Evolutionary conservation across 2,329 filamentous ascomycete genomes (phyloP).

Genomic region (Tolypocladium capitatum): DNA sequence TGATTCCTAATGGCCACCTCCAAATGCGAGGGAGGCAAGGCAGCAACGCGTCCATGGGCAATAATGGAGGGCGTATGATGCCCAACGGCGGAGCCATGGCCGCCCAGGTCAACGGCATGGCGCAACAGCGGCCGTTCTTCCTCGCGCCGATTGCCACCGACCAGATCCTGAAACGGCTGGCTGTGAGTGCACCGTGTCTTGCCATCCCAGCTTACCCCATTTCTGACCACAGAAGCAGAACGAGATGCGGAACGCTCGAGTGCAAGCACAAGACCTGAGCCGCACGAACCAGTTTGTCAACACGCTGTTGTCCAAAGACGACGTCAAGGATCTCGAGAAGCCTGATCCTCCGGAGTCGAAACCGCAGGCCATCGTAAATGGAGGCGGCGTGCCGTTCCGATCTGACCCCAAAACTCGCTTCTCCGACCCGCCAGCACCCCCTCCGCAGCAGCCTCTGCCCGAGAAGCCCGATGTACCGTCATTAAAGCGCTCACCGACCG

Average conservation of each 20-base stretch:
- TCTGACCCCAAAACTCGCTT: slow-evolving; percentile 72
- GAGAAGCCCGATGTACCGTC: slow-evolving; percentile 78
- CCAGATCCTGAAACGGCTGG: slow-evolving; percentile 64
- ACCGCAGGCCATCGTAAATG: slow-evolving; percentile 32
- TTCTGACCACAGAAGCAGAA: slow-evolving; percentile 34
- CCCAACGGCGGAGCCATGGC: slow-evolving; percentile 31
- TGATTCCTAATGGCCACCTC: slow-evolving; percentile 55
- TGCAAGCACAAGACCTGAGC: slow-evolving; percentile 75
- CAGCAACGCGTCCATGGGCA: slow-evolving; percentile 50
- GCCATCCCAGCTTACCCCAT: neutral
- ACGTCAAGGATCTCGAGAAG: slow-evolving; percentile 44
- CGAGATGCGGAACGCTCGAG: slow-evolving; percentile 79
- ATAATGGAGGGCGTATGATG: slow-evolving; percentile 49
- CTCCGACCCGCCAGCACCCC: slow-evolving; percentile 84
- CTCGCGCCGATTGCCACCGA: slow-evolving; percentile 84
- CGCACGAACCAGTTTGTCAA: slow-evolving; percentile 74
- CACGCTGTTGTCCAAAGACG: slow-evolving; percentile 61
- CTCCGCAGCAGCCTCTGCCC: slow-evolving; percentile 82
- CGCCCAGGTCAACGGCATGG: slow-evolving; percentile 43
- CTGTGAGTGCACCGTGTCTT: slow-evolving; percentile 14
- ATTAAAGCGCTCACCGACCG: slow-evolving; percentile 62
- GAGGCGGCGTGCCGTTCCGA: slow-evolving; percentile 42
- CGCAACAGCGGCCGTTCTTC: slow-evolving; percentile 73
- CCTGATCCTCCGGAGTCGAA: slow-evolving; percentile 36
- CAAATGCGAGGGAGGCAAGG: slow-evolving; percentile 58